A percentile compares a stretch with the other conserved stretches of the same genome.
Conservation (phyloP, 2,329 filamentous ascomycete species). For the Cadophora gregata region DNA sequence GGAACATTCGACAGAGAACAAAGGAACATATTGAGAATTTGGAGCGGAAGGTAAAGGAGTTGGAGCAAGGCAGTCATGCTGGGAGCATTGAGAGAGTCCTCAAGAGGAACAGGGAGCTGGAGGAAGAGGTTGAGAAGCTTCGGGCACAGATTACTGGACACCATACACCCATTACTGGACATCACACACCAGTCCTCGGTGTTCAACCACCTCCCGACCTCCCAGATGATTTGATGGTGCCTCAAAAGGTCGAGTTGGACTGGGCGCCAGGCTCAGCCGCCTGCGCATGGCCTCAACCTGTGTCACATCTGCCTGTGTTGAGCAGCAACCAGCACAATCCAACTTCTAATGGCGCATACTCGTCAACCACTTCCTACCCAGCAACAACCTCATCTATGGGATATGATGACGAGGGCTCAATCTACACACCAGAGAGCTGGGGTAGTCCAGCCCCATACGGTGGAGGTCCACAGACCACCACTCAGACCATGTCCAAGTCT, state of each 20-base stretch:
- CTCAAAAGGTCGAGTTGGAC: constrained; percentile 35
- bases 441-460: constrained; percentile 32
- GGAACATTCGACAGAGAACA: constrained; percentile 84
- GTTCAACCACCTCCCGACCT: constrained; percentile 27
- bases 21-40: constrained; percentile 73
- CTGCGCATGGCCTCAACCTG: constrained; percentile 25
- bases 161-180: constrained; percentile 18
- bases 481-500: constrained; percentile 33
- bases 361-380: constrained; percentile 28
- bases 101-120: constrained; percentile 42
- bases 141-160: constrained; percentile 36
- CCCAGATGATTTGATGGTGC: constrained; percentile 35
- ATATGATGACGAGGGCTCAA: constrained; percentile 31
- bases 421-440: constrained; percentile 39
- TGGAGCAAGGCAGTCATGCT: constrained; percentile 37
- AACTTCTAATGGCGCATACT: constrained; percentile 26
- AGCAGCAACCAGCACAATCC: constrained; percentile 23
- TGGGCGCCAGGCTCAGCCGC: constrained; percentile 34
- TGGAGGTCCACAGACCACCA: constrained; percentile 28
- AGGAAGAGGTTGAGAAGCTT: constrained; percentile 40
- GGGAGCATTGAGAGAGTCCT: constrained; percentile 53
- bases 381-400: constrained; percentile 26
- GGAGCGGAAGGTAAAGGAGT: constrained; percentile 42
- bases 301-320: constrained; percentile 23
- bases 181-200: constrained; percentile 22